Evolutionary conservation across 2,329 filamentous ascomycete species (phyloP), one percentile per base, ranked within the genome.

Genomic region (Diplodia intermedia): DNA sequence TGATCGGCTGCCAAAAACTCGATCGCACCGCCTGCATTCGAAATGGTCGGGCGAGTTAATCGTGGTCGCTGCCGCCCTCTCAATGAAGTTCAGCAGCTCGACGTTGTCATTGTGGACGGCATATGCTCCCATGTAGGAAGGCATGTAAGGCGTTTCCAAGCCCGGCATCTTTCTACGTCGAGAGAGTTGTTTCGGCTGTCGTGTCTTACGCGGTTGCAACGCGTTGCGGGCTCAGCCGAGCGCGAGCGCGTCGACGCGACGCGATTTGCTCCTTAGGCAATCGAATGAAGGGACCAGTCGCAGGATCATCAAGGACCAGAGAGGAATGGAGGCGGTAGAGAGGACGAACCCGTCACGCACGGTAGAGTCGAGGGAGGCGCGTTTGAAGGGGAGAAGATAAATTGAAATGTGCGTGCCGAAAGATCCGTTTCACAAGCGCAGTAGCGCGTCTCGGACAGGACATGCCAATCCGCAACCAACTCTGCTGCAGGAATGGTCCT

Each of bases 1-100:
- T 40, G 61, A 54, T n/a, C 61, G 61, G 29, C 61, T 65, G 11
- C n/a, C 31, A 40, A 65, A 54, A 7, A 26, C 29, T 23, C 31
- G 49, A n/a, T 65, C n/a, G 49, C 61, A 65, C 11, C 61, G 49
- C 20, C 29, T 52, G 29, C 60, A 63, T 52, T 63, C 47, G 60
- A 63, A 63, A 47, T 31, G 18, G 20, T 20, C 43, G 52, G 31
- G 14, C 12, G 38, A 18, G 9, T 4, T 15, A 5, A n/a, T n/a
- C 3, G 31, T 29, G 3, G 26, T 56, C 1, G 31, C 31, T 33
- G 31, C 8, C 31, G 20, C 29, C 15, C n/a, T 55, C 14, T 43
- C 55, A 11, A 40, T 23, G n/a, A 40, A 43, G 36, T 18, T 40
- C 12, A 26, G n/a, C 3, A 57, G 36, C 20, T 40, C 11, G 14